Evolutionary conservation across 805 yeast species (phyloP).

Genomic region (Starmerella khaoyaiensis): DNA sequence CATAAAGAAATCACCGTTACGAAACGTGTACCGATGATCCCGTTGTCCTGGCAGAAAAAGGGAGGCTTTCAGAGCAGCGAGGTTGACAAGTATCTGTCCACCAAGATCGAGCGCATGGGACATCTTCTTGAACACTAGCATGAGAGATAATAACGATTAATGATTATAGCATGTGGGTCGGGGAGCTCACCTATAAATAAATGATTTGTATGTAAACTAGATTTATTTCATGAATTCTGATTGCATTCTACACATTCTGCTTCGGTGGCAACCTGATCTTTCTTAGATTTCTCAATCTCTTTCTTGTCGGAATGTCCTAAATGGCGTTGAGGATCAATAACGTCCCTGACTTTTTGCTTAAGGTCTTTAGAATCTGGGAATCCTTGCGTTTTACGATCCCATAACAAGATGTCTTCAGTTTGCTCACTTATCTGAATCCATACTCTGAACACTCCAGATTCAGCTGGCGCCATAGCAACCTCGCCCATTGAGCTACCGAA

Average conservation of each 20-base stretch:
- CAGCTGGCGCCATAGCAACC: slow-evolving; percentile 38
- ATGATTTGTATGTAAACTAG: not conserved
- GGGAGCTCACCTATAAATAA: not conserved
- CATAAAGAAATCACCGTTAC: slow-evolving; percentile 59
- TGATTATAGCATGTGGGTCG: too few relatives aligned
- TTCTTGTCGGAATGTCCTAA: slow-evolving; percentile 52
- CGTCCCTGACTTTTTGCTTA: slow-evolving; percentile 52
- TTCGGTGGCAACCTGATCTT: not conserved
- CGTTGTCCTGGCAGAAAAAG: slow-evolving; percentile 71
- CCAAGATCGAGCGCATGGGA: slow-evolving; percentile 96
- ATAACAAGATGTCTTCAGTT: slow-evolving; percentile 31
- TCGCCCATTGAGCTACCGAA: slow-evolving; percentile 49
- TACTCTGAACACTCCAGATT: slow-evolving; percentile 49
- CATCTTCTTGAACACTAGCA: slow-evolving; percentile 47
- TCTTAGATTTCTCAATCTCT: not conserved
- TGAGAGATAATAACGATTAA: too few relatives aligned
- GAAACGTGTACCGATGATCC: slow-evolving; percentile 94
- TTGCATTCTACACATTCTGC: not conserved
- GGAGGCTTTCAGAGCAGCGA: slow-evolving; percentile 71
- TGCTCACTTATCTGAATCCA: slow-evolving; percentile 33
- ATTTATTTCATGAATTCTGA: not conserved
- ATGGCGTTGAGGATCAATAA: slow-evolving; percentile 39
- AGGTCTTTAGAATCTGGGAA: slow-evolving; percentile 78
- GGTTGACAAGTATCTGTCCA: slow-evolving; percentile 82
- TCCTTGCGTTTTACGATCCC: slow-evolving; percentile 57